Evolutionary conservation across 164 flowering plant species (phyloP).

Genomic region (Protea cynaroides): DNA sequence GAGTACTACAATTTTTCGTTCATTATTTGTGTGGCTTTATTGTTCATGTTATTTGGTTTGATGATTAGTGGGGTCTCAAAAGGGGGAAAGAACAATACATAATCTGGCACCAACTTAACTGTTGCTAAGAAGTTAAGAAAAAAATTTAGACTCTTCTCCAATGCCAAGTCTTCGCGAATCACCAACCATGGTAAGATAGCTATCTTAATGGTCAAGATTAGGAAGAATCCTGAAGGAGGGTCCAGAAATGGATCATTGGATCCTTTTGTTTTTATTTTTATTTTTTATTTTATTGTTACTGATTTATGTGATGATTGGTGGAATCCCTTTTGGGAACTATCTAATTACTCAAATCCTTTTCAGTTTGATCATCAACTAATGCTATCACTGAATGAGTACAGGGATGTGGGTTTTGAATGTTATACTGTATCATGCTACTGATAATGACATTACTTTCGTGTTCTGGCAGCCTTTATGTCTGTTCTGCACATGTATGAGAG

Average conservation of each 20-base stretch:
- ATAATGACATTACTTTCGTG: conserved; percentile 12
- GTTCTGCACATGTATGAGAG: conserved; percentile 94
- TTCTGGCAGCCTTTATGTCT: conserved; percentile 81
- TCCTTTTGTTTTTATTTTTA: too few species aligned
- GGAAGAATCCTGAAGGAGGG: too few species aligned
- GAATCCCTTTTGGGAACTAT: background rate
- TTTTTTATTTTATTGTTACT: background rate
- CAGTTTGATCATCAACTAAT: background rate
- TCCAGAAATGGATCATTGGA: too few species aligned
- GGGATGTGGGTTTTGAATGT: background rate
- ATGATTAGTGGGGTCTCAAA: too few species aligned
- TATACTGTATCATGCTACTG: background rate
- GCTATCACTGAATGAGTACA: background rate
- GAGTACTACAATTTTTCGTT: conserved; percentile 16
- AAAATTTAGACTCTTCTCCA: too few species aligned
- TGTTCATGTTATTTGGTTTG: background rate
- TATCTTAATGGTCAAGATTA: too few species aligned
- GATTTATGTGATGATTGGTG: background rate
- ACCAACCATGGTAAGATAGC: too few species aligned
- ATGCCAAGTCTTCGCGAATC: too few species aligned
- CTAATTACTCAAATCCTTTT: background rate
- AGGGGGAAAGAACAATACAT: too few species aligned
- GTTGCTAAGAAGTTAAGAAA: too few species aligned
- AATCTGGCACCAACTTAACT: too few species aligned
- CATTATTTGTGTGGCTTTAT: background rate